These are phyloP conservation scores for Tricholoma matsutake DNA, from an alignment of 768 basidiomycete genomes.

Conservation along the genomic window DNA sequence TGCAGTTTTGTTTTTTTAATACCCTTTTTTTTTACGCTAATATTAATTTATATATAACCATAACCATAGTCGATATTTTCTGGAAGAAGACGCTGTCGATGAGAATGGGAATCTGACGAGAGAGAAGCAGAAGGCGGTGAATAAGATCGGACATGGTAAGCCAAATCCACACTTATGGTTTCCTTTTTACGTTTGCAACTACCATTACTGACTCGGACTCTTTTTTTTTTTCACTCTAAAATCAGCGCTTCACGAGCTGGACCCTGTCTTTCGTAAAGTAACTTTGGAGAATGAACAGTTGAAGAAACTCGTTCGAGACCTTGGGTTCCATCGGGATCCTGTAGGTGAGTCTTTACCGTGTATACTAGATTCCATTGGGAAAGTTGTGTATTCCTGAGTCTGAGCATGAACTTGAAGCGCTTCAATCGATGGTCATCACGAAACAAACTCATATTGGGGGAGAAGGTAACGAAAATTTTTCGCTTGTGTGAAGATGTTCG, in stretches of 20 bases:
- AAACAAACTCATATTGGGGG: conserved; percentile 94
- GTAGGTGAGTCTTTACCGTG: conserved; percentile 47
- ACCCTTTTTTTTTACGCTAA: too few species aligned
- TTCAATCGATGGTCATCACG: conserved; percentile 94
- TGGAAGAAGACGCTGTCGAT: conserved; percentile 86
- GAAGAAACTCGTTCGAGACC: conserved; percentile 65
- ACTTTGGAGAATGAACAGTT: conserved; percentile 80
- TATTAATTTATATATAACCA: too few species aligned
- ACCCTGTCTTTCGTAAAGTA: conserved; percentile 73
- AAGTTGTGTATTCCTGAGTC: background rate
- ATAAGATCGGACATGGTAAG: conserved; percentile 95
- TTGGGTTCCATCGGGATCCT: conserved; percentile 84
- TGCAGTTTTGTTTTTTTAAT: too few species aligned
- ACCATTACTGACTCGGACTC: background rate
- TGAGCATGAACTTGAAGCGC: conserved; percentile 49
- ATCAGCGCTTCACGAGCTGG: conserved; percentile 81
- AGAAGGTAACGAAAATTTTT: conserved; percentile 56
- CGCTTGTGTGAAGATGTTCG: background rate
- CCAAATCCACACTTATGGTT: too few species aligned
- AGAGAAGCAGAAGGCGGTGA: conserved; percentile 77
- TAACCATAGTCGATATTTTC: conserved; percentile 66
- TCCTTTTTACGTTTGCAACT: conserved; percentile 8
- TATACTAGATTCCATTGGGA: background rate
- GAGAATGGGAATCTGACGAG: conserved; percentile 64
- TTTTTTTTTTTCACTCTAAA: background rate